These are phyloP conservation scores for Hansenula sp. DNA, from an alignment of 1,139 yeast genomes.

Conservation along the genomic window DNA sequence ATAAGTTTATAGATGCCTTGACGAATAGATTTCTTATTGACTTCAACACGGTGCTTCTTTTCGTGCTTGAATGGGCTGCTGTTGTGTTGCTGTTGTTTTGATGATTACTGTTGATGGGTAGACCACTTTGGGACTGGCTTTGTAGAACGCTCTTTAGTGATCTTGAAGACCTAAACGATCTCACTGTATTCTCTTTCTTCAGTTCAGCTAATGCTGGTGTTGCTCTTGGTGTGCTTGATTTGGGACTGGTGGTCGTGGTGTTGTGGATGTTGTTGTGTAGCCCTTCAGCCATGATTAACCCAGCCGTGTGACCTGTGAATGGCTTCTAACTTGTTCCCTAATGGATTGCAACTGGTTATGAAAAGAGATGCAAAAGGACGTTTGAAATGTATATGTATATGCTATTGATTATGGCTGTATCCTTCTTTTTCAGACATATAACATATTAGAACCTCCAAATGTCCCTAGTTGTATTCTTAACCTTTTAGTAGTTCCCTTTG, in stretches of 20 bases:
- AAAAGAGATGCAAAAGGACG: too few relatives aligned
- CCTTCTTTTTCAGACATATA: too few relatives aligned
- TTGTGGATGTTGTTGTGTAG: slow-evolving; percentile 1
- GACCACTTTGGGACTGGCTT: not conserved
- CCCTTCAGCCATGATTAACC: slow-evolving; percentile 2
- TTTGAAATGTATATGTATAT: too few relatives aligned
- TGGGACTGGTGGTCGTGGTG: not conserved
- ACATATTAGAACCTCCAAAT: too few relatives aligned
- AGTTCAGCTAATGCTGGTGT: not conserved
- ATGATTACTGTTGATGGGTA: not conserved
- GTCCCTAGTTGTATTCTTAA: too few relatives aligned
- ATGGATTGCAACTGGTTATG: not conserved
- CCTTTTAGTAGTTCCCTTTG: too few relatives aligned
- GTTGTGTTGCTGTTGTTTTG: not conserved
- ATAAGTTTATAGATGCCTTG: slow-evolving; percentile 17
- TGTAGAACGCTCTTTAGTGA: not conserved
- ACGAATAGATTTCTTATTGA: slow-evolving; percentile 14
- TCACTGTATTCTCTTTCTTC: not conserved
- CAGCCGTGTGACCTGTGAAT: slow-evolving; percentile 1
- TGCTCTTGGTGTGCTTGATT: not conserved
- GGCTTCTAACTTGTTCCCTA: not conserved
- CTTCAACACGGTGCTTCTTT: slow-evolving; percentile 7
- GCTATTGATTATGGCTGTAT: too few relatives aligned
- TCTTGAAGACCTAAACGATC: not conserved
- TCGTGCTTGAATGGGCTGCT: not conserved